A percentile compares a stretch with the other conserved stretches of the same genome.
phyloP scores from a whole-genome alignment of 495 filamentous ascomycete species.

The Aspergillus baeticus region DNA sequence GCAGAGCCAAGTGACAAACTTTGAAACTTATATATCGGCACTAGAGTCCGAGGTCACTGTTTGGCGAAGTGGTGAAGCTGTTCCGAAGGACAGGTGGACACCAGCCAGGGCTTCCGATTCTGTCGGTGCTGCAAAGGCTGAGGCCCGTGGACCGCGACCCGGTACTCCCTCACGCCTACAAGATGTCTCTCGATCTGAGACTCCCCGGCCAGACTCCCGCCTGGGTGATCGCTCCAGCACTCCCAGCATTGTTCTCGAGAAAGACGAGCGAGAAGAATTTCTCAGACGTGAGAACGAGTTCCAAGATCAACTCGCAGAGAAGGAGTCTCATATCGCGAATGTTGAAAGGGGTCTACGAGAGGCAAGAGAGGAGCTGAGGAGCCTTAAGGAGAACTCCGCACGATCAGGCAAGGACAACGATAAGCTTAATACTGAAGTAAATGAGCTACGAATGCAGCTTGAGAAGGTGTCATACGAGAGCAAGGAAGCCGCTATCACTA shows the following conservation, averaged over 20 bases:
- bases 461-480: constrained; percentile 93
- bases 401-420: constrained; percentile 86
- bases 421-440: constrained; percentile 74
- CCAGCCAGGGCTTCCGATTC: constrained; percentile 59
- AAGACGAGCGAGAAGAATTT: constrained; percentile 97
- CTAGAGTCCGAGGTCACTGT: constrained; percentile 80
- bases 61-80: constrained; percentile 85
- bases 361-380: constrained; percentile 76
- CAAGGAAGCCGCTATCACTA: constrained; percentile 95
- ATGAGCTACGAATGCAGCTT: constrained; percentile 91
- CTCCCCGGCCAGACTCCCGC: constrained; percentile 76
- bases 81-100: constrained; percentile 84
- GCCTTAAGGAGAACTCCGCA: constrained; percentile 77
- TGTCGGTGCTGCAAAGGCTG: constrained; percentile 53
- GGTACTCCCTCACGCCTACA: constrained; percentile 81
- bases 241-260: constrained; percentile 83
- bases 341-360: constrained; percentile 77
- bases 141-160: constrained; percentile 61
- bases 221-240: constrained; percentile 86
- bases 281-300: constrained; percentile 92
- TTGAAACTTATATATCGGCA: constrained; percentile 79
- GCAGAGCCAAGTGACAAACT: constrained; percentile 83
- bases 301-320: constrained; percentile 93
- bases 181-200: constrained; percentile 51
- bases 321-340: constrained; percentile 74